A percentile compares a stretch with the other conserved stretches of the same genome.
Conservation (phyloP, 2,329 filamentous ascomycete species). For the Curvularia hawaiiensis region DNA sequence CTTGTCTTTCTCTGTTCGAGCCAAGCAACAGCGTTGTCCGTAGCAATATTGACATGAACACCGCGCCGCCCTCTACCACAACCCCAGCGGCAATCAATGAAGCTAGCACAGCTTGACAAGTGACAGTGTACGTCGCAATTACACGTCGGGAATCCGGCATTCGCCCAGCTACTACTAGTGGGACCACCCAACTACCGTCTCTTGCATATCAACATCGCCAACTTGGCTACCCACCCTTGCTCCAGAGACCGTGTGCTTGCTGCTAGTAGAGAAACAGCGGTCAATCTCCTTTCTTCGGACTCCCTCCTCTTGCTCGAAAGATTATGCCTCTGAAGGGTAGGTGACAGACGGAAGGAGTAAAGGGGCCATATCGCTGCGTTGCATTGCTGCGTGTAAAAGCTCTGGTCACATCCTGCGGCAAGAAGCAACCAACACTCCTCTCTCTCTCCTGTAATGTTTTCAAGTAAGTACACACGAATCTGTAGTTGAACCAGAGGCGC, state of each 20-base stretch:
- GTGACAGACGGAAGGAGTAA: neutral
- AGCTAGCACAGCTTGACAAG: slow-evolving; percentile 6
- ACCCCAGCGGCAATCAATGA: neutral
- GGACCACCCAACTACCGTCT: slow-evolving; percentile 2
- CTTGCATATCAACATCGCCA: slow-evolving; percentile 3
- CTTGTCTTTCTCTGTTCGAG: neutral
- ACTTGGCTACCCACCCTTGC: neutral
- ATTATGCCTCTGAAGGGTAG: neutral
- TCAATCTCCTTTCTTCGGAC: neutral
- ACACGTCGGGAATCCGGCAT: slow-evolving; percentile 18
- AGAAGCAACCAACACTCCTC: neutral
- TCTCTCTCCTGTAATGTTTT: neutral
- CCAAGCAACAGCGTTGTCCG: neutral
- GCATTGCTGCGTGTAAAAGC: neutral
- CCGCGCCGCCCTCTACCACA: too few species aligned
- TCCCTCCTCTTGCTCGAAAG: neutral
- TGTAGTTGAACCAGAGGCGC: neutral
- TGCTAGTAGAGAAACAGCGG: neutral
- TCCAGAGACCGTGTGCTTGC: too few species aligned
- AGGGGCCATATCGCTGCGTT: neutral
- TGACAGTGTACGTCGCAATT: slow-evolving; percentile 27
- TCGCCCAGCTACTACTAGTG: slow-evolving; percentile 17
- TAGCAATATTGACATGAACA: neutral
- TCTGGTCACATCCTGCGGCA: neutral
- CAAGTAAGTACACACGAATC: neutral